Conservation (phyloP, 2,329 filamentous ascomycete species). For the Dactylonectria macrodidyma region DNA sequence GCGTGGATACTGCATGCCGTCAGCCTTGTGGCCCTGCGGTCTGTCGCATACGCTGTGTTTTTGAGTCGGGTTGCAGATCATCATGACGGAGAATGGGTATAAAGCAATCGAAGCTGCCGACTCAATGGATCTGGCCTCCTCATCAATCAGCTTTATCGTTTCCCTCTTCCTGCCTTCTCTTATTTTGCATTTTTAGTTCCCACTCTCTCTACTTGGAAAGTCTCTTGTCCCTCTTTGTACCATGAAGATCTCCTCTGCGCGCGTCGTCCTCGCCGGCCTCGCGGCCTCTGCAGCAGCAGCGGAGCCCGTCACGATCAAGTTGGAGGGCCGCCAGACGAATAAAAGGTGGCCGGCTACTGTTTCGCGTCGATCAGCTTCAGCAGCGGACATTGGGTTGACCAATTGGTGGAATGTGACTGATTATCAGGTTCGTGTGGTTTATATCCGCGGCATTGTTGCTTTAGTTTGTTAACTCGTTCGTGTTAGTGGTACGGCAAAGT, state of each 20-base stretch:
- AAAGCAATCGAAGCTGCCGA: constrained; percentile 7
- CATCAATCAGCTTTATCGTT: not conserved
- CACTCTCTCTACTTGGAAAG: not conserved
- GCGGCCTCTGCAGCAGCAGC: constrained; percentile 7
- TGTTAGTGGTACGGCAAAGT: constrained; percentile 38
- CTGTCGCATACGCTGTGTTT: too few species aligned
- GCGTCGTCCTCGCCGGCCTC: constrained; percentile 13
- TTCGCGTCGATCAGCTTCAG: constrained; percentile 1
- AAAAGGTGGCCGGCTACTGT: not conserved
- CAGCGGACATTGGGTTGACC: constrained; percentile 28
- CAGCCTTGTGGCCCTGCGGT: constrained; percentile 6
- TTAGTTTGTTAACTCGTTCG: not conserved
- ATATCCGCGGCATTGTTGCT: not conserved
- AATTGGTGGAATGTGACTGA: constrained; percentile 36
- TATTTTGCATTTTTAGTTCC: not conserved
- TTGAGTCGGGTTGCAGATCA: not conserved
- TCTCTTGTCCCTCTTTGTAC: not conserved
- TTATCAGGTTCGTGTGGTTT: constrained; percentile 16
- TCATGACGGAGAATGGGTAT: constrained; percentile 13
- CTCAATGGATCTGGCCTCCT: not conserved
- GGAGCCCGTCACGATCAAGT: constrained; percentile 22
- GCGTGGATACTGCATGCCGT: not conserved
- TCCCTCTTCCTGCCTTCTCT: not conserved
- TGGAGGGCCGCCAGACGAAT: constrained; percentile 15
- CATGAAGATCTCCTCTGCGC: constrained; percentile 21